Evolutionary conservation across 305 asterid species (phyloP).

Genomic region (Fraxinus velutina): DNA sequence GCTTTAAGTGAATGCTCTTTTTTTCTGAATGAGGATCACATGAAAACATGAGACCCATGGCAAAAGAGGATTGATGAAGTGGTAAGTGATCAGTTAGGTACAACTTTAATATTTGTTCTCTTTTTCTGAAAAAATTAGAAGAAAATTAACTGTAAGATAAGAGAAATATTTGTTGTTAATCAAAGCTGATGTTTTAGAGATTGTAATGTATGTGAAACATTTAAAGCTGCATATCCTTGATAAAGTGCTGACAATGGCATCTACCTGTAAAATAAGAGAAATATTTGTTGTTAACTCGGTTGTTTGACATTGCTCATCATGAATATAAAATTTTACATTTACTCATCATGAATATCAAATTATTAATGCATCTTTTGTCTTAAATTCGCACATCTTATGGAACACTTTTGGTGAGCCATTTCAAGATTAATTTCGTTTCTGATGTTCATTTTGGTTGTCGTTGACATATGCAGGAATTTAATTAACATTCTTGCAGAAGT

Average conservation of each 20-base stretch:
- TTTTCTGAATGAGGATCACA: not conserved
- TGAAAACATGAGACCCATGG: not conserved
- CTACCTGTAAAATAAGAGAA: not conserved
- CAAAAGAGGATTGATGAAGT: not conserved
- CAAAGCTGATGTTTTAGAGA: constrained; percentile 3
- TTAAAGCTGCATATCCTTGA: not conserved
- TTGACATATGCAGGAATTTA: constrained; percentile 63
- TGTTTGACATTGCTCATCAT: not conserved
- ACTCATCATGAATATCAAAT: not conserved
- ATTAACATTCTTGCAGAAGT: constrained; percentile 94
- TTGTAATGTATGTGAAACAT: not conserved
- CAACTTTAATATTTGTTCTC: constrained; percentile 8
- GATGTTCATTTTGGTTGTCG: constrained; percentile 21
- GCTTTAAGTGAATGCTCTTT: not conserved
- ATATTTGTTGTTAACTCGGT: not conserved
- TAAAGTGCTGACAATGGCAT: not conserved
- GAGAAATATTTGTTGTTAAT: not conserved
- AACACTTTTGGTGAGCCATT: not conserved
- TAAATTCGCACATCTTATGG: constrained; percentile 8
- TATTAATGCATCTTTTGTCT: not conserved
- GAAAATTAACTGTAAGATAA: not conserved
- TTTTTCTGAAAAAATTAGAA: not conserved
- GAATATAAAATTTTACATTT: not conserved
- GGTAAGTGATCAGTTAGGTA: not conserved
- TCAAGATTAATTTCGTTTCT: constrained; percentile 5